These are phyloP conservation scores for Neoscytalidium dimidiatum DNA, from an alignment of 2,329 filamentous ascomycete species.

Conservation along the genomic window DNA sequence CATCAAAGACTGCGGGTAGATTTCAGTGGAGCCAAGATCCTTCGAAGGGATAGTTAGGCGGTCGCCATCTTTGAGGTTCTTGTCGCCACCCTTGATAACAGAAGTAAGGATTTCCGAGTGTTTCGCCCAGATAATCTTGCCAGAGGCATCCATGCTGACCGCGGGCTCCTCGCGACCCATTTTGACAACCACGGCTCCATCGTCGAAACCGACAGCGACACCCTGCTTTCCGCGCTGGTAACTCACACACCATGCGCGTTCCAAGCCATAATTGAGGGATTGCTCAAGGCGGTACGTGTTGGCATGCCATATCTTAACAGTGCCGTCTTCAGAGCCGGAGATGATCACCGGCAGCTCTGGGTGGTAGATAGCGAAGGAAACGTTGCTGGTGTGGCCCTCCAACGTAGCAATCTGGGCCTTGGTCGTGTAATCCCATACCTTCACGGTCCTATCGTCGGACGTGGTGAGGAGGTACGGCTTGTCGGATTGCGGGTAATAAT, in stretches of 20 bases:
- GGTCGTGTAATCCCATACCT: constrained; percentile 99
- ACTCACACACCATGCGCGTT: constrained; percentile 95
- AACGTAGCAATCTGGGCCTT: constrained; percentile 96
- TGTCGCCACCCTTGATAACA: constrained; percentile 90
- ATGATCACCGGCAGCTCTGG: constrained; percentile 96
- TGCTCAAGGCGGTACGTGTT: constrained; percentile 97
- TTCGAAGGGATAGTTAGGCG: constrained; percentile 86
- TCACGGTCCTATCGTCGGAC: constrained; percentile 93
- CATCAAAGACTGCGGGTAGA: constrained; percentile 90
- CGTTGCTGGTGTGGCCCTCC: constrained; percentile 96
- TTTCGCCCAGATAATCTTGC: constrained; percentile 93
- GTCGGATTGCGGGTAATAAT: constrained; percentile 73
- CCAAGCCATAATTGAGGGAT: constrained; percentile 91
- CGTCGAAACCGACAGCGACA: constrained; percentile 93
- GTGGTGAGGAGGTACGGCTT: constrained; percentile 91
- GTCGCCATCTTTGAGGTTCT: constrained; percentile 81
- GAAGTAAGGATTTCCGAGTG: constrained; percentile 95
- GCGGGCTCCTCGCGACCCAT: constrained; percentile 96
- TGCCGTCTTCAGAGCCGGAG: constrained; percentile 95
- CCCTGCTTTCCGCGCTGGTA: constrained; percentile 95
- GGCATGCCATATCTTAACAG: constrained; percentile 97
- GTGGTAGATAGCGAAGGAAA: constrained; percentile 97
- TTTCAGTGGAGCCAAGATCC: constrained; percentile 92
- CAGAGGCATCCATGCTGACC: constrained; percentile 93
- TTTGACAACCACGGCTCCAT: constrained; percentile 96